Percentiles rank a stretch among this genome's conserved stretches.
Evolutionary conservation across 2,329 filamentous ascomycete genomes (phyloP).

Genomic region (Rhynchosporium agropyri): DNA sequence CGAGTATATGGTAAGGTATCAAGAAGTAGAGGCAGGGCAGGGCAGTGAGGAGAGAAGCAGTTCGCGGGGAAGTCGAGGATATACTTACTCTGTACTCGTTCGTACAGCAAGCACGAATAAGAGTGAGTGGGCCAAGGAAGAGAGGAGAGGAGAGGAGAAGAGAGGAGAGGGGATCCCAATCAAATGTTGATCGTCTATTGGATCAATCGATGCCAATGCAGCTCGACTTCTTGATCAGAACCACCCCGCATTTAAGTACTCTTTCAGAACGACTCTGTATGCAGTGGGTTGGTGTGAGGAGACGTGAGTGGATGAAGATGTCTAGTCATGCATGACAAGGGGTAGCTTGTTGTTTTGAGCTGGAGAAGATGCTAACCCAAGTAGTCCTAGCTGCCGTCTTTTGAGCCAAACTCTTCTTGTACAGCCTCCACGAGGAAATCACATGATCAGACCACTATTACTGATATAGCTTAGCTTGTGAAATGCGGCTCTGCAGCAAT

Average conservation of each 20-base stretch:
- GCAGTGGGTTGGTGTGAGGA: background rate
- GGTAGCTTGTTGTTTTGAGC: constrained; percentile 2
- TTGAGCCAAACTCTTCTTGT: background rate
- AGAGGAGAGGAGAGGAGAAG: constrained; percentile 20
- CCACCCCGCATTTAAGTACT: too few relatives aligned
- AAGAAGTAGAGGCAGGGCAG: constrained; percentile 23
- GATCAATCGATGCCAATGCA: too few relatives aligned
- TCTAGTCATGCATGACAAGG: background rate
- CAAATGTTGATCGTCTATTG: background rate
- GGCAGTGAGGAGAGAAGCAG: constrained; percentile 9
- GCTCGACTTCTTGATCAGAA: too few relatives aligned
- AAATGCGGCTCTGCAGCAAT: constrained; percentile 22
- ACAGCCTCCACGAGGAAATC: background rate
- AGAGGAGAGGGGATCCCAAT: constrained; percentile 3
- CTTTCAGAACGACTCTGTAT: too few relatives aligned
- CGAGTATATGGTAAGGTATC: background rate
- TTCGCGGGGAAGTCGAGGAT: constrained; percentile 3
- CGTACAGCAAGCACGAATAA: too few relatives aligned
- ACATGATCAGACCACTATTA: background rate
- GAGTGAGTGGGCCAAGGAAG: too few relatives aligned
- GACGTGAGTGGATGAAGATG: background rate
- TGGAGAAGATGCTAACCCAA: background rate
- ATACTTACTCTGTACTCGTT: too few relatives aligned
- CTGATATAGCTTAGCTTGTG: background rate
- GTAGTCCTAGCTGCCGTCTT: too few relatives aligned